Conservation (phyloP, 495 filamentous ascomycete genomes). For the Thermothielavioides terrestris region DNA sequence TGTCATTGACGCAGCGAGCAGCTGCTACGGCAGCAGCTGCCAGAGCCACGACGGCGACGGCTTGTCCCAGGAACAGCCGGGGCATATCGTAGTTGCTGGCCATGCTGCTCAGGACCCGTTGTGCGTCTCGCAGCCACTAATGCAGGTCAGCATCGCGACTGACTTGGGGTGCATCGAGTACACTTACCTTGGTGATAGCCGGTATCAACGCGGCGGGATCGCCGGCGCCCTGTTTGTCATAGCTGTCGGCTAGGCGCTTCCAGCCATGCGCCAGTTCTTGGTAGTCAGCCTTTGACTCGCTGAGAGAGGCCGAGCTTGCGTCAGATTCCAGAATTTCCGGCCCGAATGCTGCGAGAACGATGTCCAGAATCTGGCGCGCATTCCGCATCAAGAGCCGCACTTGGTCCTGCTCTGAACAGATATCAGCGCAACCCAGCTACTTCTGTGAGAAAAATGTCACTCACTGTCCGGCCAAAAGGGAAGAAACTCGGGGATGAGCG, state of each 20-base stretch:
- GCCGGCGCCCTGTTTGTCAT: slow-evolving; percentile 1
- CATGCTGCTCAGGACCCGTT: slow-evolving; percentile 70
- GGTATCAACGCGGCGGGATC: slow-evolving; percentile 20
- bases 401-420: slow-evolving; percentile 44
- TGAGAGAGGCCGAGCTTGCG: slow-evolving; percentile 33
- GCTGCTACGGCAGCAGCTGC: slow-evolving; percentile 16
- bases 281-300: slow-evolving; percentile 36
- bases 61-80: slow-evolving; percentile 29
- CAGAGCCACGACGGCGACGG: slow-evolving; percentile 18
- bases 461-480: slow-evolving; percentile 57
- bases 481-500: slow-evolving; percentile 74
- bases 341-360: slow-evolving; percentile 63
- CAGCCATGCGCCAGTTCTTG: slow-evolving; percentile 61
- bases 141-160: slow-evolving; percentile 15
- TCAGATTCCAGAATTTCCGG: slow-evolving; percentile 41
- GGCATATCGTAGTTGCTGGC: slow-evolving; percentile 82
- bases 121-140: slow-evolving; percentile 59
- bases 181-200: slow-evolving; percentile 23
- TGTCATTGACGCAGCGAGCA: slow-evolving; percentile 1
- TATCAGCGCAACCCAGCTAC: slow-evolving; percentile 1
- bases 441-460: slow-evolving; percentile 10
- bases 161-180: not conserved
- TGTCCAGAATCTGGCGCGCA: slow-evolving; percentile 65
- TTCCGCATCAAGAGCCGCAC: slow-evolving; percentile 63
- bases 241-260: slow-evolving; percentile 31